Evolutionary conservation across 257 asterid genomes (phyloP).

Genomic region (Handroanthus guayacan): DNA sequence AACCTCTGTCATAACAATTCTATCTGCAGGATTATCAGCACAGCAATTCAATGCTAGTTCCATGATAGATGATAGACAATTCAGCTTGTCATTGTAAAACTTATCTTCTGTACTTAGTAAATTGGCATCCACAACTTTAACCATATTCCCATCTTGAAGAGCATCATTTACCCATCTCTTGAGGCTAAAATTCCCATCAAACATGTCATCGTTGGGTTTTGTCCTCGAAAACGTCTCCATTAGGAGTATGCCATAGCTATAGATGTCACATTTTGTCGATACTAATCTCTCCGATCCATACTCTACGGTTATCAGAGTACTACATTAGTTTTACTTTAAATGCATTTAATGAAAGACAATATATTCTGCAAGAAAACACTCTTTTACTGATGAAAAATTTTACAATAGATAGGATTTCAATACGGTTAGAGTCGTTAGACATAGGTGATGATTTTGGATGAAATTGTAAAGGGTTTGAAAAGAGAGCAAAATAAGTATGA

Average conservation of each 20-base stretch:
- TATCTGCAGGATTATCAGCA: conserved; percentile 1
- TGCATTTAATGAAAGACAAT: not conserved
- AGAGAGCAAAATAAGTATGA: too few species aligned
- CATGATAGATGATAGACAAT: conserved; percentile 7
- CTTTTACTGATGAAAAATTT: too few species aligned
- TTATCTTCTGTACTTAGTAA: not conserved
- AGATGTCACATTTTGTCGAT: conserved; percentile 19
- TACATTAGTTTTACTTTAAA: not conserved
- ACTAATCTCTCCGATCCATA: conserved; percentile 34
- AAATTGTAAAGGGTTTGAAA: too few species aligned
- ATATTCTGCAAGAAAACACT: too few species aligned
- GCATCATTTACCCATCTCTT: conserved; percentile 5
- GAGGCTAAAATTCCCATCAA: conserved; percentile 17
- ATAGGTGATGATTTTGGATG: too few species aligned
- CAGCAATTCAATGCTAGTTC: conserved; percentile 11
- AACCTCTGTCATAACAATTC: not conserved
- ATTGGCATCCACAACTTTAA: conserved; percentile 12
- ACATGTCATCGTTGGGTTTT: conserved; percentile 28
- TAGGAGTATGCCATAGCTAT: conserved; percentile 33
- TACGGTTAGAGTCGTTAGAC: too few species aligned
- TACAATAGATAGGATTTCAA: too few species aligned
- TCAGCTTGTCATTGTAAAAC: not conserved
- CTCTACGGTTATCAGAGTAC: not conserved
- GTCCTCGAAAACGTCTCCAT: conserved; percentile 31
- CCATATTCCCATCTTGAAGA: not conserved